Conservation (phyloP, 495 filamentous ascomycete species). For the Haplographium delicatum region DNA sequence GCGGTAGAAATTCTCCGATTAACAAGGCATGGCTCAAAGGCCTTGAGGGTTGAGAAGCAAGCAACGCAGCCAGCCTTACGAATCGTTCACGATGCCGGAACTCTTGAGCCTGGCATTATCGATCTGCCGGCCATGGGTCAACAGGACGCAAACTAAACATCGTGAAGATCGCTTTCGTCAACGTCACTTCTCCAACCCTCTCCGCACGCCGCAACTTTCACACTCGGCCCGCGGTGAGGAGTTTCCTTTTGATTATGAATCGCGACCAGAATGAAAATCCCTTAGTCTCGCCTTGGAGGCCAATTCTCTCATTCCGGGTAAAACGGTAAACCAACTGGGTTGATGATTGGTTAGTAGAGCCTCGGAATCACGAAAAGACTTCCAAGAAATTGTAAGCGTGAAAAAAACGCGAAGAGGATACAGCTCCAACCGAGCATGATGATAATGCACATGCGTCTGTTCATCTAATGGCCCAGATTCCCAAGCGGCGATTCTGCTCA, state of each 20-base stretch:
- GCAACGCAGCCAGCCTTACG: conserved; percentile 8
- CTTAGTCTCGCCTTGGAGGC: conserved; percentile 6
- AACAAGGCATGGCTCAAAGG: conserved; percentile 10
- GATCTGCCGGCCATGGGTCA: conserved; percentile 25
- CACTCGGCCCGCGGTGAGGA: background rate
- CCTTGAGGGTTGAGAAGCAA: conserved; percentile 13
- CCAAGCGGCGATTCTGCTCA: conserved; percentile 1
- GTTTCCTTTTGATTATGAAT: background rate
- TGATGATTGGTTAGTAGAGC: conserved; percentile 12
- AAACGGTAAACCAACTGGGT: conserved; percentile 8
- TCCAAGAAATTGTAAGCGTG: background rate
- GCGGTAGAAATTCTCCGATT: conserved; percentile 18
- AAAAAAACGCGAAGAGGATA: background rate
- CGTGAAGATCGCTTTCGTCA: conserved; percentile 9
- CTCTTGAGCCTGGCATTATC: conserved; percentile 17
- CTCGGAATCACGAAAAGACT: conserved; percentile 1
- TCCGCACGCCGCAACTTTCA: no score
- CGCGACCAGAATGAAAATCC: conserved; percentile 3
- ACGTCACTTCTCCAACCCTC: conserved; percentile 16
- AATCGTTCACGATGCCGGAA: conserved; percentile 20
- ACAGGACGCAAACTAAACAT: conserved; percentile 6
- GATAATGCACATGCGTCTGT: no score
- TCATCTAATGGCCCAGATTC: conserved; percentile 3
- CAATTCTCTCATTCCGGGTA: conserved; percentile 19
- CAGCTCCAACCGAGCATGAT: conserved; percentile 9